Conservation (phyloP, 352 stramenopile genomes). For the Plasmopara muralis region DNA sequence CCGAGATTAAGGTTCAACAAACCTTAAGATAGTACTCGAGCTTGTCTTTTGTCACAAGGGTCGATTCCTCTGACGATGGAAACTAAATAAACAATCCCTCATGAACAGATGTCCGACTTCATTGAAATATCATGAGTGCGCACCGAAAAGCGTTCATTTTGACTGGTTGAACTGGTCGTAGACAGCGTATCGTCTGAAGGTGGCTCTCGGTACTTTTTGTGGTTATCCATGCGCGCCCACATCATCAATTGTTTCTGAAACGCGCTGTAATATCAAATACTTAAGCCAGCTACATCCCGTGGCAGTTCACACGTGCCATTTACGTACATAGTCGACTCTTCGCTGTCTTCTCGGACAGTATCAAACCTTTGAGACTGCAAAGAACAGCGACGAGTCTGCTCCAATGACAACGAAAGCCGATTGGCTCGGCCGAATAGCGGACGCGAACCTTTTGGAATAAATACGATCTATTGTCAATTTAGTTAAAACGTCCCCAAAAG, state of each 20-base stretch:
- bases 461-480: slow-evolving; percentile 46
- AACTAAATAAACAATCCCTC: slow-evolving; percentile 23
- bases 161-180: slow-evolving; percentile 46
- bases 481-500: no score
- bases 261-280: slow-evolving; percentile 12
- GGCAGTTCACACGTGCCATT: not conserved
- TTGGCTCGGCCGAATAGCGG: slow-evolving; percentile 57
- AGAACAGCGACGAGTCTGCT: slow-evolving; percentile 36
- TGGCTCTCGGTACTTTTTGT: slow-evolving; percentile 33
- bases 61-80: slow-evolving; percentile 45
- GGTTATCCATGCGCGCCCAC: slow-evolving; percentile 62
- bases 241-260: slow-evolving; percentile 81
- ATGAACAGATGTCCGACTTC: not conserved
- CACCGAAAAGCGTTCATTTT: slow-evolving; percentile 46
- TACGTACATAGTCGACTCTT: slow-evolving; percentile 53
- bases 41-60: slow-evolving; percentile 68
- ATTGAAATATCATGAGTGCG: slow-evolving; percentile 2
- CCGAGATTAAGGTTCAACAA: slow-evolving; percentile 2
- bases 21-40: slow-evolving; percentile 87
- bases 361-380: slow-evolving; percentile 33
- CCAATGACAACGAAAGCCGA: slow-evolving; percentile 30
- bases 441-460: slow-evolving; percentile 66
- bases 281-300: slow-evolving; percentile 3
- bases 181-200: slow-evolving; percentile 55
- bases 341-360: slow-evolving; percentile 38